A percentile compares a stretch with the other conserved stretches of the same genome.
These are phyloP conservation scores for Castanea sativa DNA, from an alignment of 306 rosid genomes.

Conservation along the genomic window DNA sequence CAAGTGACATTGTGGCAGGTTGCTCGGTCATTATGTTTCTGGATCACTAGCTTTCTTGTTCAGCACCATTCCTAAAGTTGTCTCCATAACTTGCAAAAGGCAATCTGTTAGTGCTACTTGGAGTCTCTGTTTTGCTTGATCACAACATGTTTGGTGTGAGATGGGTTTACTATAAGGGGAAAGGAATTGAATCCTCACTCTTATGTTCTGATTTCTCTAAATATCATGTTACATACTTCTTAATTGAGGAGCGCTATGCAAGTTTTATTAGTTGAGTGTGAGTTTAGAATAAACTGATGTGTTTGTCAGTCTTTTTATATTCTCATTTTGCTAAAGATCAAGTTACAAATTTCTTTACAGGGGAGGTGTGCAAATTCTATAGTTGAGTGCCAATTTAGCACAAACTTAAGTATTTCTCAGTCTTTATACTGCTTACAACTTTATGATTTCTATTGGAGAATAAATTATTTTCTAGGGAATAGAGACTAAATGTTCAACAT, in stretches of 20 bases:
- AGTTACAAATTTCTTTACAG: neutral
- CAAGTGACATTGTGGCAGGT: neutral
- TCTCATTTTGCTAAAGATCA: neutral
- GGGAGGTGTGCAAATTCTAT: neutral
- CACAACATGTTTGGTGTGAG: neutral
- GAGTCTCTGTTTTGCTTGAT: conserved; percentile 9
- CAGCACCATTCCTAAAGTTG: neutral
- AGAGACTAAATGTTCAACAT: neutral
- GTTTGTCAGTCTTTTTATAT: neutral
- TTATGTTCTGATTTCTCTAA: neutral
- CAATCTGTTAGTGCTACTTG: neutral
- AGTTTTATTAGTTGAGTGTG: neutral
- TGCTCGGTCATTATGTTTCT: neutral
- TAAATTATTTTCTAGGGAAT: neutral
- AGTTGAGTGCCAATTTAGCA: neutral
- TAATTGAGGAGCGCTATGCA: neutral
- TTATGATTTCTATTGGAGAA: neutral
- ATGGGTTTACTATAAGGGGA: neutral
- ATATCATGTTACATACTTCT: neutral
- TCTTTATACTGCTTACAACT: neutral
- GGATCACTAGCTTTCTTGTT: neutral
- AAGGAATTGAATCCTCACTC: neutral
- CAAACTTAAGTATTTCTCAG: neutral
- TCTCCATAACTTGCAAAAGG: neutral
- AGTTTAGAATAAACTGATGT: neutral